These are phyloP conservation scores for Claviceps sp. DNA, from an alignment of 2,329 filamentous ascomycete species.

Conservation along the genomic window DNA sequence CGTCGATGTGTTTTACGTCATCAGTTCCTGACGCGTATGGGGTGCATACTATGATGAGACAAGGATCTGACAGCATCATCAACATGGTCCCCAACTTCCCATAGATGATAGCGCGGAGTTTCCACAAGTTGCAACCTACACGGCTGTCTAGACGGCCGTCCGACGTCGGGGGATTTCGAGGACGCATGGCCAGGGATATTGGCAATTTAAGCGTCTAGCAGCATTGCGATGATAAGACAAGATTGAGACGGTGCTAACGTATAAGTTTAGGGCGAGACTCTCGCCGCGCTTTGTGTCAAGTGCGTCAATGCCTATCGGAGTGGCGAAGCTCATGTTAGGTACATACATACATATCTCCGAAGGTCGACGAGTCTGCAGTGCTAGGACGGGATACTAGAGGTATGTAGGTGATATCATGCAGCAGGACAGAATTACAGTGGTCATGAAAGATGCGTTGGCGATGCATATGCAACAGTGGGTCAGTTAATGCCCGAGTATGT, in stretches of 20 bases:
- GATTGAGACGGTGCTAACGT: slow-evolving; percentile 14
- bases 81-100: slow-evolving; percentile 31
- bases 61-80: slow-evolving; percentile 34
- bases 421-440: slow-evolving; percentile 4
- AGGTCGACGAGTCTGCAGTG: slow-evolving; percentile 15
- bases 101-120: slow-evolving; percentile 27
- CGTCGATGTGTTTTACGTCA: slow-evolving; percentile 26
- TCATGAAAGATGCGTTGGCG: slow-evolving; percentile 19
- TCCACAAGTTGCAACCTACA: slow-evolving; percentile 33
- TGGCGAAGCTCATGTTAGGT: slow-evolving; percentile 31
- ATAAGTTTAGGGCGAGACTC: slow-evolving; percentile 23
- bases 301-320: slow-evolving; percentile 26
- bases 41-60: slow-evolving; percentile 41
- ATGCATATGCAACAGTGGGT: background rate
- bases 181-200: slow-evolving; percentile 40
- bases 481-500: background rate
- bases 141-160: slow-evolving; percentile 35
- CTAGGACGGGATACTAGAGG: slow-evolving; percentile 25
- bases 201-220: slow-evolving; percentile 24
- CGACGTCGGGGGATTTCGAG: slow-evolving; percentile 39
- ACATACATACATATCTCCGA: no score
- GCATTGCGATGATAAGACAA: slow-evolving; percentile 27
- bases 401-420: slow-evolving; percentile 15
- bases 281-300: slow-evolving; percentile 29
- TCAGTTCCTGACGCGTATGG: slow-evolving; percentile 53